A percentile compares a stretch with the other conserved stretches of the same genome.
These are phyloP conservation scores for Durotheca rogersii DNA, from an alignment of 495 filamentous ascomycete species.

Conservation along the genomic window DNA sequence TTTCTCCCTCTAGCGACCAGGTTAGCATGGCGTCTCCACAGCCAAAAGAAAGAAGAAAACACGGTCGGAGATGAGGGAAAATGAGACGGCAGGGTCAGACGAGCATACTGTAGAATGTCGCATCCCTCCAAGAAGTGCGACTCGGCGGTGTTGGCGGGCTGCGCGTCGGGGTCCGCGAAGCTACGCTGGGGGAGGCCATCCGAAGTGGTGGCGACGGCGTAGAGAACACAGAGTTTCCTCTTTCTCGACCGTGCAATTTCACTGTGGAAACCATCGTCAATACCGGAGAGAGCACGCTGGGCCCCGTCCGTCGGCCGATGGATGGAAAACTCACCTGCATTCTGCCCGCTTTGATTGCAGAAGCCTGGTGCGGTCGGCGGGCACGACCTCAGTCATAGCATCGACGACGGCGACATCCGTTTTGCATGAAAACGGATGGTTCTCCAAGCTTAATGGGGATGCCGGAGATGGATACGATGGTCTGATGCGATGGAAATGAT, in stretches of 20 bases:
- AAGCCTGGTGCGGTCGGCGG: conserved; percentile 55
- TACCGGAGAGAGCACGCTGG: conserved; percentile 46
- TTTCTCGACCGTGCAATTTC: conserved; percentile 75
- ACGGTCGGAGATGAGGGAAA: conserved; percentile 22
- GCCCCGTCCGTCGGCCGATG: no score
- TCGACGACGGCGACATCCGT: conserved; percentile 59
- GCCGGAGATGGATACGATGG: conserved; percentile 35
- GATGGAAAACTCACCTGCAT: conserved; percentile 46
- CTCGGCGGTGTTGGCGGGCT: conserved; percentile 53
- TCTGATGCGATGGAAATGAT: conserved; percentile 56
- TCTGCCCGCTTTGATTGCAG: conserved; percentile 54
- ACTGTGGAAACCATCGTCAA: conserved; percentile 54
- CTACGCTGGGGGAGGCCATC: conserved; percentile 47
- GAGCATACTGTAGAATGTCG: conserved; percentile 74
- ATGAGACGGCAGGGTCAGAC: background rate
- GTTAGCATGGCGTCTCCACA: conserved; percentile 24
- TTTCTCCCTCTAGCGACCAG: conserved; percentile 60
- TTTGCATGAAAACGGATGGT: conserved; percentile 55
- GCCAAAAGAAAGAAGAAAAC: conserved; percentile 25
- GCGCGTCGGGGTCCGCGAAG: conserved; percentile 48
- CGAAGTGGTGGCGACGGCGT: conserved; percentile 56
- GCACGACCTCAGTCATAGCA: conserved; percentile 61
- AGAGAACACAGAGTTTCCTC: conserved; percentile 81
- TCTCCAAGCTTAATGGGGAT: conserved; percentile 35
- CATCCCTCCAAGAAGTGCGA: conserved; percentile 69